phyloP scores from a whole-genome alignment of 208 protist genomes.

The Leishmania aethiopica region DNA sequence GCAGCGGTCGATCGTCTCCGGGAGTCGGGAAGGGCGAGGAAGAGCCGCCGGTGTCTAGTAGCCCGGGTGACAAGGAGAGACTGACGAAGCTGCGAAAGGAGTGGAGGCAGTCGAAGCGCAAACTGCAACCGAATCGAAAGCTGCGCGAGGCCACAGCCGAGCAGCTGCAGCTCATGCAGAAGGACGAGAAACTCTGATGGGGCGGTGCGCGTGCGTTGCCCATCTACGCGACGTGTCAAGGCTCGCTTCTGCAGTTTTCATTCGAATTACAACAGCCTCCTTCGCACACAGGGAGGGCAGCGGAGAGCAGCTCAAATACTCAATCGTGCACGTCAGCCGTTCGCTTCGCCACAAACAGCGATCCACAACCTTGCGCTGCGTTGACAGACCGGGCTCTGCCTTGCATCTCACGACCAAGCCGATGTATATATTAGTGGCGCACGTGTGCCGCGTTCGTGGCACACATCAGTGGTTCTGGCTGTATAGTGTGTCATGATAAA shows the following conservation, averaged over 20 bases:
- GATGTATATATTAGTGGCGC: not conserved
- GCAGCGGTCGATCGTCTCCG: not conserved
- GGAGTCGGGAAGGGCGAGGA: not conserved
- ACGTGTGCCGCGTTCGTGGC: not conserved
- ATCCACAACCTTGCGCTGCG: not conserved
- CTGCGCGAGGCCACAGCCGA: conserved; percentile 31
- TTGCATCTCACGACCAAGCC: not conserved
- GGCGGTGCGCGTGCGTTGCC: not conserved
- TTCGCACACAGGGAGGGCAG: not conserved
- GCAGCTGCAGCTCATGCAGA: conserved; percentile 20
- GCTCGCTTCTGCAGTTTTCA: not conserved
- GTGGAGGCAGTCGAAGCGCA: conserved; percentile 24
- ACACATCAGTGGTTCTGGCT: not conserved
- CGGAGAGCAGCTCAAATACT: not conserved
- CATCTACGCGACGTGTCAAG: too few species aligned
- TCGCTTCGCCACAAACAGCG: not conserved
- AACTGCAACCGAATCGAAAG: conserved; percentile 32
- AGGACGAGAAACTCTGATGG: conserved; percentile 11
- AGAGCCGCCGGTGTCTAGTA: not conserved
- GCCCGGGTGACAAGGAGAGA: conserved; percentile 20
- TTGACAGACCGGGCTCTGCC: not conserved
- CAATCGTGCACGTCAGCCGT: not conserved
- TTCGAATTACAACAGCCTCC: not conserved
- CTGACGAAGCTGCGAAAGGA: conserved; percentile 42
- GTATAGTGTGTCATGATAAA: not conserved